Evolutionary conservation across 352 stramenopile genomes (phyloP), one percentile per base, ranked within the genome.

Genomic region (Pythium monospermum): DNA sequence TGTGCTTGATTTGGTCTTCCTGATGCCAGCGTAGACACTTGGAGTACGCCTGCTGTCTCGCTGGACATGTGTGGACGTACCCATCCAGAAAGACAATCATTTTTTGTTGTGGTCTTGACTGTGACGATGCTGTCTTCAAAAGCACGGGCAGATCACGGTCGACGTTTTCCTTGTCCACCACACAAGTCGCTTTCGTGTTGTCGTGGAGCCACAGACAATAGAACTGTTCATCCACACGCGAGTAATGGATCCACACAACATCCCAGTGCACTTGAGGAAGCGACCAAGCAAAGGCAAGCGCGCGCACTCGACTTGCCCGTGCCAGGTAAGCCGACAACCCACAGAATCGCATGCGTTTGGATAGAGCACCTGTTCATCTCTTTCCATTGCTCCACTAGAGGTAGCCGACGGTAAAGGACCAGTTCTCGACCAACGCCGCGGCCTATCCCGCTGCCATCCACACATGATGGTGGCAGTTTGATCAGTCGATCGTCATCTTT

Each of bases 381-480:
- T 31, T 47, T 48, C 52, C 43, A 59, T 59, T 59, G 41, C 8
- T 59, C 39, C 42, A 53, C 42, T 43, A 59, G 42, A 30, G 41
- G 7, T 53, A 43, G 52, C 41, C 52, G 33, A 46, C 43, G 37
- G 47, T 53, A 59, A 1, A n/a, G n/a, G n/a, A n/a, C n/a, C n/a
- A n/a, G n/a, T n/a, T n/a, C n/a, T n/a, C n/a, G 33, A 53, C 6
- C 43, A 46, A 6, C n/a, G n/a, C n/a, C 30, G 32, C 27, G 42
- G 22, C 41, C 52, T 48, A 53, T 33, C 39, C 42, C 52, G 12
- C 42, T 59, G 8, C 52, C 52, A 59, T 23, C 15, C 11, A 59
- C 39, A 26, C 22, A 49, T 40, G 37, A 43, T 44, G 41, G 19
- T 26, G 38, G 41, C 40, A 58, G 21, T 51, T 10, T 35, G 30